phyloP scores from a whole-genome alignment of 2,329 filamentous ascomycete genomes.

The Neocatenulostroma microsporum region DNA sequence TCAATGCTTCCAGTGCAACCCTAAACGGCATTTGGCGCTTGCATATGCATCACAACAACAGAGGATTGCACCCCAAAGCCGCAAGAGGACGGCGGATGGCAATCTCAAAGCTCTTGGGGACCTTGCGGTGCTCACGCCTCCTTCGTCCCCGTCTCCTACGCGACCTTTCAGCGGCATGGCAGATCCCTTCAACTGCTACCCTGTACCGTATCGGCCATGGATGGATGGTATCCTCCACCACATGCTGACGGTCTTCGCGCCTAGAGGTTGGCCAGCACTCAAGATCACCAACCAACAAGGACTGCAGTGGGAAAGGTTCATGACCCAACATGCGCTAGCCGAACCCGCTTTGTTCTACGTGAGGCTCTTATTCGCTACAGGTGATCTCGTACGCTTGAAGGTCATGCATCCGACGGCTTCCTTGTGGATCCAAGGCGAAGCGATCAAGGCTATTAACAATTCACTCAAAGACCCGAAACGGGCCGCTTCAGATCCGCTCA shows the following conservation, averaged over 20 bases:
- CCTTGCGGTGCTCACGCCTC: slow-evolving; percentile 3
- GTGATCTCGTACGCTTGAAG: slow-evolving; percentile 24
- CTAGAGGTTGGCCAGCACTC: slow-evolving; percentile 27
- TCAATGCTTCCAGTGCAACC: slow-evolving; percentile 3
- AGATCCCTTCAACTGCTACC: slow-evolving; percentile 28
- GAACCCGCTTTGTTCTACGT: slow-evolving; percentile 30
- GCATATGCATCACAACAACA: background rate
- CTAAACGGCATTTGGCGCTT: background rate
- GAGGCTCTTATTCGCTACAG: slow-evolving; percentile 26
- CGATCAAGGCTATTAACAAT: slow-evolving; percentile 23
- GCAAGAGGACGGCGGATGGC: slow-evolving; percentile 3
- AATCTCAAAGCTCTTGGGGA: background rate
- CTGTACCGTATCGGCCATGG: slow-evolving; percentile 25
- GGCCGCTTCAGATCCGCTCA: slow-evolving; percentile 14
- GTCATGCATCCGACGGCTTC: slow-evolving; percentile 16
- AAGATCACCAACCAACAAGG: slow-evolving; percentile 25
- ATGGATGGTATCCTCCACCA: slow-evolving; percentile 26
- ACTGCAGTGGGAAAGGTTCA: slow-evolving; percentile 26
- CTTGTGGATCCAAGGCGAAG: slow-evolving; percentile 24
- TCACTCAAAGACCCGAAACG: slow-evolving; percentile 16
- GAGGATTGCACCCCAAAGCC: background rate
- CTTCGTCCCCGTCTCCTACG: slow-evolving; percentile 2
- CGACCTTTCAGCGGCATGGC: slow-evolving; percentile 6
- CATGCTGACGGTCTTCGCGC: slow-evolving; percentile 29
- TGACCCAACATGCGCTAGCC: slow-evolving; percentile 26